Evolutionary conservation across 1,139 yeast species (phyloP), one percentile per base, ranked within the genome.

Genomic region (Candida pseudoviswanathii): DNA sequence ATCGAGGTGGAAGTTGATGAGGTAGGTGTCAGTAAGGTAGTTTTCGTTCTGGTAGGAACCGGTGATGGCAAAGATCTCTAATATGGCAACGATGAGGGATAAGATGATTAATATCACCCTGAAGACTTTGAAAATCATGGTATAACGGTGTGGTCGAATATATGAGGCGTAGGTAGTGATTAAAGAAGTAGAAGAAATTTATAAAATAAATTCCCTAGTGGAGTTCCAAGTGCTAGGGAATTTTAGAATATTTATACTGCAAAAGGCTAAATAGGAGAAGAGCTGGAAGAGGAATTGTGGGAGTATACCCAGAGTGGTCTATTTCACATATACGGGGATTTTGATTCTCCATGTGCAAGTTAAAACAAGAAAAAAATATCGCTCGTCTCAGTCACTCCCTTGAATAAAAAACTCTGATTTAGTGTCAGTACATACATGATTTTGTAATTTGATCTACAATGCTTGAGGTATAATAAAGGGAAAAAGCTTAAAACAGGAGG

Each of bases 11-110:
- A 75, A 58, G 50, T 74, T 71, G 34, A 75, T 54, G 50, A 75
- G 58, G 52, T 75, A 75, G 31, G 75, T 67, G 31, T 59, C 55
- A 6, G 77, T 74, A 41, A 76, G 63, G 54, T 68, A 72, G 3
- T 59, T 33, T 41, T 67, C 65, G 46, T 72, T 70, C 42, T 65
- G 63, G 56, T 72, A 75, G 1, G 80, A 72, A 1, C 80, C 79
- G n/a, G 72, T 63, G 8, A 76, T 46, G 5, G 77, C 78, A 63
- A 75, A 73, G 1, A 66, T 59, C 10, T 43, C 41, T 76, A 62
- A 26, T 74, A 63, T n/a, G 74, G 47, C 1, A 70, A 59, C 4
- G 67, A 62, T 21, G 71, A 73, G 46, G 11, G 80, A 66, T 45
- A 74, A 64, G 27, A 74, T 49, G 22, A 75, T 61, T 41, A 75